phyloP scores from a whole-genome alignment of 2,329 filamentous ascomycete genomes.

The Hymenoscyphus occultus region DNA sequence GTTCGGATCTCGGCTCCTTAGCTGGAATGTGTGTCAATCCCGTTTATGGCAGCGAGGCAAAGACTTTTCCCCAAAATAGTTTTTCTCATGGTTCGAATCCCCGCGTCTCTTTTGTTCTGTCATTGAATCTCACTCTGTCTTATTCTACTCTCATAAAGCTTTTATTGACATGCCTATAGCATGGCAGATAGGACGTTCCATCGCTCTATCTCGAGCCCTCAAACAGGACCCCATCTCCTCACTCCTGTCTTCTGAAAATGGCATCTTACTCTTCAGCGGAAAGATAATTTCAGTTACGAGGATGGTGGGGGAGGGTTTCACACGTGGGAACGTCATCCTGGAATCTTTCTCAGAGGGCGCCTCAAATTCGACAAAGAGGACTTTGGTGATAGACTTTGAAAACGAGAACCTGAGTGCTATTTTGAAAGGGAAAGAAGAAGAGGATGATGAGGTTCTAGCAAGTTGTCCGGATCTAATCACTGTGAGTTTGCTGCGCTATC shows the following conservation, averaged over 20 bases:
- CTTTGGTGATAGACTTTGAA: slow-evolving; percentile 32
- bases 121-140: not conserved
- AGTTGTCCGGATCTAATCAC: slow-evolving; percentile 34
- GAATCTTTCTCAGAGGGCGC: slow-evolving; percentile 13
- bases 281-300: slow-evolving; percentile 33
- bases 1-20: slow-evolving; percentile 29
- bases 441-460: slow-evolving; percentile 26
- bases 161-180: slow-evolving; percentile 21
- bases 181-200: slow-evolving; percentile 57
- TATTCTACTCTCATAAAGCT: not conserved
- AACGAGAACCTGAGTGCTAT: slow-evolving; percentile 34
- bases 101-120: not conserved
- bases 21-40: slow-evolving; percentile 32
- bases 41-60: slow-evolving; percentile 31
- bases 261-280: slow-evolving; percentile 32
- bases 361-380: not conserved
- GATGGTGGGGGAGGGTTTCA: slow-evolving; percentile 31
- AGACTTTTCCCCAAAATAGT: slow-evolving; percentile 31
- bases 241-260: slow-evolving; percentile 31
- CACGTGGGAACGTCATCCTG: slow-evolving; percentile 31
- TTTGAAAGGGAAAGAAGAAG: slow-evolving; percentile 19
- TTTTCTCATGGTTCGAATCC: slow-evolving; percentile 30
- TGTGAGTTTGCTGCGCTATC: slow-evolving; percentile 6
- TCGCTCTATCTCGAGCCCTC: slow-evolving; percentile 41
- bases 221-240: slow-evolving; percentile 30